Base-by-base conservation (phyloP, 148 eudicot genomes). In the Pharnaceum exiguum region DNA sequence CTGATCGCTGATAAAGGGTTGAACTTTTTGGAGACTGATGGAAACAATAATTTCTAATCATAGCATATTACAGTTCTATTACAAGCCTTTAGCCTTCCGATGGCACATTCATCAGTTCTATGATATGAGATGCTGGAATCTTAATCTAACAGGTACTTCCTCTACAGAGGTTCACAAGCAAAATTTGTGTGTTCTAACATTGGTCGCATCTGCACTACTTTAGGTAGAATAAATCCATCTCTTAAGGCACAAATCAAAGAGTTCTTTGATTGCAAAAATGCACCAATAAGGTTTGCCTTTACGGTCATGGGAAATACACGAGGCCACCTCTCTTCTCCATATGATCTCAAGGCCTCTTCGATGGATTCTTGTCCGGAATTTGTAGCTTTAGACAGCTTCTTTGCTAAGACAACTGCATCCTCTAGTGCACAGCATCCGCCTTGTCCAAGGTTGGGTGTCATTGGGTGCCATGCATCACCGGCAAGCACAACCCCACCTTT, bases 381-480 rank as follows among this genome's bases (percentile, higher is more conserved):
- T 31, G 85, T 67, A 6, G 91, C 83, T 2, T 46, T 51, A 2
- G 77, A 75, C 0, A 93, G 69, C 17, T 80, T 89, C 63, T 66
- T 75, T 10, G 87, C 74, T 66, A 94, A 62, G 55, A 84, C 77
- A 2, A 94, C 73, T 0, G 99, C 71, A 51, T 94, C 99, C 51
- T 86, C 99, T 26, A 94, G 56, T 0, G 99, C 96, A 69, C 87
- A 80, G 42, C 96, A 94, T 9, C 87, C 99, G 8, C 99, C 99
- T 77, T 94, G 96, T 23, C 96, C 99, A 1, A 89, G 89, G 76
- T 89, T 94, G 10, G 99, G 99, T 30, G 99, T 89, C 96, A 94
- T 94, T 0, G 96, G 96, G 51, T 94, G 99, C 99, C 99, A 94
- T 2, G 99, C 99, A 51, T 94, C 99, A 3, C 99, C 99, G 21